These are phyloP conservation scores for Claviceps sp. DNA, from an alignment of 2,329 filamentous ascomycete species.

Conservation along the genomic window DNA sequence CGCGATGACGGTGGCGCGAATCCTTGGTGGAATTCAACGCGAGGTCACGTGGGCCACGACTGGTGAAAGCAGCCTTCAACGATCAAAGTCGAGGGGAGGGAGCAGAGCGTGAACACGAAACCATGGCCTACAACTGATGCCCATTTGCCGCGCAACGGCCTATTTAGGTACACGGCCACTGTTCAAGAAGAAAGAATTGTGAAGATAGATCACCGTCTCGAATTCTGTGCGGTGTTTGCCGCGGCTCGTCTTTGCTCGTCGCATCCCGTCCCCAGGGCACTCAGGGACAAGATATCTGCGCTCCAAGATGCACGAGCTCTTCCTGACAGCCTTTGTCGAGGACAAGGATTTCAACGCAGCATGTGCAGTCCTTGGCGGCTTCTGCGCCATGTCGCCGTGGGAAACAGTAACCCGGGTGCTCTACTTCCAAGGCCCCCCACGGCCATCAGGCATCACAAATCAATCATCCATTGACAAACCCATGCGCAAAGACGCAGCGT, in stretches of 20 bases:
- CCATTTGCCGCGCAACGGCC: not conserved
- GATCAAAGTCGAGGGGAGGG: not conserved
- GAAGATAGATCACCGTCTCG: not conserved
- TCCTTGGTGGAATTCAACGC: not conserved
- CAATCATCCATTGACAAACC: constrained; percentile 25
- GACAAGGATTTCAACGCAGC: constrained; percentile 35
- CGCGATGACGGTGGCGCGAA: too few relatives aligned
- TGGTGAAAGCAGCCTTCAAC: not conserved
- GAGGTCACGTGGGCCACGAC: constrained; percentile 4
- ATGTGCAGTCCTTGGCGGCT: constrained; percentile 40
- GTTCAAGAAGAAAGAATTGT: not conserved
- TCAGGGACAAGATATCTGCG: too few relatives aligned
- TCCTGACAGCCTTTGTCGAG: constrained; percentile 39
- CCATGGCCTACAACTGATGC: not conserved
- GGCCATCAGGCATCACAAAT: constrained; percentile 32
- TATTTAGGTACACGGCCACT: not conserved
- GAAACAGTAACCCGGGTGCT: constrained; percentile 36
- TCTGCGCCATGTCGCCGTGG: constrained; percentile 42
- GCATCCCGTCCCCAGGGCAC: not conserved
- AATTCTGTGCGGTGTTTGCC: not conserved
- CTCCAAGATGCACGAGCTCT: constrained; percentile 42
- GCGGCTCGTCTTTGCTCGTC: not conserved
- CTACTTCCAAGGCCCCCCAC: constrained; percentile 36
- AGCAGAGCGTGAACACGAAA: not conserved
- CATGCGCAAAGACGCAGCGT: constrained; percentile 21